Evolutionary conservation across 805 yeast genomes (phyloP), one percentile per base, ranked within the genome.

Genomic region (Sungouiozyma intestinalis): DNA sequence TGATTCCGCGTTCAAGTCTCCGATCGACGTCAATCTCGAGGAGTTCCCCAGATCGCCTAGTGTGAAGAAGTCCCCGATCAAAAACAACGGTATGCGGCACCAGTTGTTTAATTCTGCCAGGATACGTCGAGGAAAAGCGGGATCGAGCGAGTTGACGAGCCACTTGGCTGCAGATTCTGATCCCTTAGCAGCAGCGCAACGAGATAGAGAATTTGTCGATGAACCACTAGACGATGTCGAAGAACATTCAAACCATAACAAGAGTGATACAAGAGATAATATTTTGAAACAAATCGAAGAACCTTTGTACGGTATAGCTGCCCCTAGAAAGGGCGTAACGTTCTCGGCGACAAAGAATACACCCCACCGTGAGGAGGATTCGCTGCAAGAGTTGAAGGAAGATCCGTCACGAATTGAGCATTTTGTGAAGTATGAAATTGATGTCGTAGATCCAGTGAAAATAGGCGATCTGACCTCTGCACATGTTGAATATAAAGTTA

Each of bases 391-490:
- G n/a, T n/a, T n/a, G 16, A 15, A 15, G 16, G 34, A 35, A 29
- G 47, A 38, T 27, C n/a, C n/a, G n/a, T n/a, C n/a, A n/a, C n/a
- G n/a, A n/a, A n/a, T n/a, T n/a, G 31, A 40, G 18, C 33, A 43
- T 36, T 15, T 51, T 40, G 13, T 48, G 2, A 42, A 45, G 33
- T 71, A 84, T 46, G 77, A 74, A 3, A 81, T 88, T 32, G 62
- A 77, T 1, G 95, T 88, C 11, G 90, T 90, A 2, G 96, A 88
- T 59, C 97, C 97, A 0, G 72, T 79, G 50, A 86, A 85, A 58
- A 88, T 92, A 3, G 95, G 96, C 3, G 98, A 92, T 49, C 64
- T 88, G 36, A 79, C 97, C 0, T 76, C 80, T 35, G 83, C 94
- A 1, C 95, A 92, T 59, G 84, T 90, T 2, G 94, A 84, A 5